phyloP scores from a whole-genome alignment of 2,329 filamentous ascomycete genomes.

The Thelonectria olida region DNA sequence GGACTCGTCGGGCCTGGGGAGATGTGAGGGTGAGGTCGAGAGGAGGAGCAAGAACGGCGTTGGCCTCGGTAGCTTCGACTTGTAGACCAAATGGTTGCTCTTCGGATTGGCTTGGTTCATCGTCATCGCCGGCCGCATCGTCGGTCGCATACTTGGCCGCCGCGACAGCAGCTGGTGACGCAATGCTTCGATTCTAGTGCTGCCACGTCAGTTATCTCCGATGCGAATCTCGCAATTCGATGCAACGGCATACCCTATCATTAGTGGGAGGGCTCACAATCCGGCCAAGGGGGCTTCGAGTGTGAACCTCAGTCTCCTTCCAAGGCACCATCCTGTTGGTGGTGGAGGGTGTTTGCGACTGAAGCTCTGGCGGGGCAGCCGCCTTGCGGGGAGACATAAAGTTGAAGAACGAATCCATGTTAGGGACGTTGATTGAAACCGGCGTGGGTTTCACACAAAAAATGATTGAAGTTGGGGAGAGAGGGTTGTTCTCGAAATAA shows the following conservation, averaged over 20 bases:
- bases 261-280: conserved; percentile 20
- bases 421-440: background rate
- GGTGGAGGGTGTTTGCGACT: conserved; percentile 15
- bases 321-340: conserved; percentile 8
- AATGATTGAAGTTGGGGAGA: background rate
- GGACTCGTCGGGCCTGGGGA: conserved; percentile 10
- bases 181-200: background rate
- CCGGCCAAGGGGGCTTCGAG: conserved; percentile 21
- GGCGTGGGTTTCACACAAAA: background rate
- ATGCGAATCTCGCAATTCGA: background rate
- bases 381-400: conserved; percentile 38
- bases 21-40: background rate
- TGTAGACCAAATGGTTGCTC: conserved; percentile 1
- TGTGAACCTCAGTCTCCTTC: conserved; percentile 26
- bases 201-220: conserved; percentile 10
- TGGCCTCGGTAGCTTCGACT: background rate
- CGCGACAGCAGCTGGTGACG: conserved; percentile 3
- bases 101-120: background rate
- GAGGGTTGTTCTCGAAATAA: background rate
- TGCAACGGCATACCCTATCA: conserved; percentile 28
- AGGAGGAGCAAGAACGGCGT: background rate
- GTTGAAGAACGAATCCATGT: conserved; percentile 26
- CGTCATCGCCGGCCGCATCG: background rate
- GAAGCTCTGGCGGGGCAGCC: background rate
- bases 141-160: conserved; percentile 3